Conservation (phyloP, 164 flowering plant species). For the Hamamelis virginiana region DNA sequence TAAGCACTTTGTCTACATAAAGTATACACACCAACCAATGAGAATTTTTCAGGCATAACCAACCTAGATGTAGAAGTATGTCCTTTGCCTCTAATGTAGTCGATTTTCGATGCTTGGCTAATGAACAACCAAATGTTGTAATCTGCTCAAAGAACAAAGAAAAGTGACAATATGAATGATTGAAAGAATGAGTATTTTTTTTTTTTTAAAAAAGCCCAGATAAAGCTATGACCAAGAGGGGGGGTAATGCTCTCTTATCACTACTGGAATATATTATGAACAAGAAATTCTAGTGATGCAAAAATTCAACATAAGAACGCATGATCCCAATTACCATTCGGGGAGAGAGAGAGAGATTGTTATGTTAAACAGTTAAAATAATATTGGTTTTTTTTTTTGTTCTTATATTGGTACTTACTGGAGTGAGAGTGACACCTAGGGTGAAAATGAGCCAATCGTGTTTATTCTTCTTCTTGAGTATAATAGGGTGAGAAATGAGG, state of each 20-base stretch:
- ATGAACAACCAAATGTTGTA: conserved; percentile 84
- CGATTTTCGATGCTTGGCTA: conserved; percentile 95
- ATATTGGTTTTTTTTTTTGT: too few relatives aligned
- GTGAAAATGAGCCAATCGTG: too few relatives aligned
- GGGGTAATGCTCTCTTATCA: neutral
- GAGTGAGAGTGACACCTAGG: too few relatives aligned
- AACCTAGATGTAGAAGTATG: conserved; percentile 91
- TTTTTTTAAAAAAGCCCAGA: neutral
- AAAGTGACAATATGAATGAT: neutral
- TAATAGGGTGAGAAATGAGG: too few relatives aligned
- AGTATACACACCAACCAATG: neutral
- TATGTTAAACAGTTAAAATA: too few relatives aligned
- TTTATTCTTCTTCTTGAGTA: too few relatives aligned
- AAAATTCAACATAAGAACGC: neutral
- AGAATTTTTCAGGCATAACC: conserved; percentile 20
- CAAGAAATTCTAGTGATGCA: neutral
- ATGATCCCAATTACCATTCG: neutral
- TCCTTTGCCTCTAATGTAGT: conserved; percentile 88
- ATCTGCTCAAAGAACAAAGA: conserved; percentile 43
- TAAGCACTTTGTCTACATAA: neutral
- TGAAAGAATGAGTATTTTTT: neutral
- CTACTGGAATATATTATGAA: neutral
- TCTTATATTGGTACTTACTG: too few relatives aligned
- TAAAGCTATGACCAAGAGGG: neutral
- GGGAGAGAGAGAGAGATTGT: too few relatives aligned